A percentile compares a stretch with the other conserved stretches of the same genome.
These are phyloP conservation scores for Chrysanthemum makinoi DNA, from an alignment of 129 eudicot genomes.

Conservation along the genomic window DNA sequence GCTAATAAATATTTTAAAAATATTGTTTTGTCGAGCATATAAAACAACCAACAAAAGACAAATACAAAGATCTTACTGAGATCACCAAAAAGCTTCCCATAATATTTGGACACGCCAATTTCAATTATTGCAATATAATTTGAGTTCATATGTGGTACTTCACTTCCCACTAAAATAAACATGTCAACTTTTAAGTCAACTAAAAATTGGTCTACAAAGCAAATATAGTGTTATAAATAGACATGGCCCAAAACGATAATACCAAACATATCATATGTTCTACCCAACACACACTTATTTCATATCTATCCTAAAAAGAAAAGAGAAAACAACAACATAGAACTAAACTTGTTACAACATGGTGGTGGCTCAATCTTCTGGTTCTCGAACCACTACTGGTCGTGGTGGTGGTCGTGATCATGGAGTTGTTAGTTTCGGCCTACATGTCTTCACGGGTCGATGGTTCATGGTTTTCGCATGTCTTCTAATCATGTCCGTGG, in stretches of 20 bases:
- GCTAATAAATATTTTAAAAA: no score
- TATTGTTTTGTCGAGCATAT: no score
- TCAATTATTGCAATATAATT: no score
- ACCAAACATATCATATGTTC: background rate
- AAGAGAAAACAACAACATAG: background rate
- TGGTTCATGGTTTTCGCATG: constrained; percentile 89
- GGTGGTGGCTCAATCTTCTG: constrained; percentile 21
- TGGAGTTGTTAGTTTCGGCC: constrained; percentile 31
- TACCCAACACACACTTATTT: constrained; percentile 17
- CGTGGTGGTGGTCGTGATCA: constrained; percentile 22
- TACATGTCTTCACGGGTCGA: constrained; percentile 53
- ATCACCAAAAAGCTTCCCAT: no score
- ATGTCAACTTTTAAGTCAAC: constrained; percentile 20
- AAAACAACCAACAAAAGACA: no score
- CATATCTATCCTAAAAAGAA: constrained; percentile 6
- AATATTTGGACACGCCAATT: no score
- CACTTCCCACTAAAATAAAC: background rate
- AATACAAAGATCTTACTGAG: no score
- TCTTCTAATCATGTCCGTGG: constrained; percentile 61
- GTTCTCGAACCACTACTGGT: constrained; percentile 2
- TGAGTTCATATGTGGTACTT: background rate
- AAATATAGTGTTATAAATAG: constrained; percentile 5
- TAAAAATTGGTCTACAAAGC: background rate
- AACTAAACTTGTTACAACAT: background rate
- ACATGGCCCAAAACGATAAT: background rate